phyloP scores from a whole-genome alignment of 352 stramenopile species.

The Stramenopiles sp. region DNA sequence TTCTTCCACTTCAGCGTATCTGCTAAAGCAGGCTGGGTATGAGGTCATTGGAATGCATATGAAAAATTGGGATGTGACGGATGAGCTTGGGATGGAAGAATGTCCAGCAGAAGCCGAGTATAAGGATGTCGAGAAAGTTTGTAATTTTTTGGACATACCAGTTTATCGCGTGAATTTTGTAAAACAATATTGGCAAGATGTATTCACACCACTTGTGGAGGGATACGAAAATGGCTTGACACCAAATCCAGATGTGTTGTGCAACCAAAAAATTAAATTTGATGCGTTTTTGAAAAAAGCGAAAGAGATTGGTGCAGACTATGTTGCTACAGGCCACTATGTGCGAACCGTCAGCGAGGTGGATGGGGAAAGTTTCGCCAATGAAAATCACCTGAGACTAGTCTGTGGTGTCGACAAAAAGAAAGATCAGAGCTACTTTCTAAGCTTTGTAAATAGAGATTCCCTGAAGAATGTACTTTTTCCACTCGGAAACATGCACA shows the following conservation, averaged over 20 bases:
- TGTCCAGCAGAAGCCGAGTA: conserved; percentile 72
- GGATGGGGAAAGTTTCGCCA: background rate
- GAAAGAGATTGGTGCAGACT: conserved; percentile 50
- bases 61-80: conserved; percentile 90
- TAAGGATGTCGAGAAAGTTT: conserved; percentile 71
- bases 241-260: conserved; percentile 80
- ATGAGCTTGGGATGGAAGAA: conserved; percentile 54
- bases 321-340: conserved; percentile 90
- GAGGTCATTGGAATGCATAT: conserved; percentile 89
- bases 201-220: conserved; percentile 90
- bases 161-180: conserved; percentile 58
- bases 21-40: conserved; percentile 66
- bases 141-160: conserved; percentile 64
- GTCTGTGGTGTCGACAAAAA: conserved; percentile 49
- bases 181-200: conserved; percentile 88
- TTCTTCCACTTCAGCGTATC: conserved; percentile 76
- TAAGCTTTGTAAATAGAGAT: conserved; percentile 44
- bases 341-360: conserved; percentile 41
- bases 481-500: conserved; percentile 70
- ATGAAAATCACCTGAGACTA: conserved; percentile 33
- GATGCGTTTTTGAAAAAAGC: conserved; percentile 80
- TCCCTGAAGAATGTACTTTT: conserved; percentile 62
- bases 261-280: conserved; percentile 97
- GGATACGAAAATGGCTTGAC: conserved; percentile 52
- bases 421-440: conserved; percentile 95